Evolutionary conservation across 2,329 filamentous ascomycete species (phyloP).

Genomic region (Botrytis aclada): DNA sequence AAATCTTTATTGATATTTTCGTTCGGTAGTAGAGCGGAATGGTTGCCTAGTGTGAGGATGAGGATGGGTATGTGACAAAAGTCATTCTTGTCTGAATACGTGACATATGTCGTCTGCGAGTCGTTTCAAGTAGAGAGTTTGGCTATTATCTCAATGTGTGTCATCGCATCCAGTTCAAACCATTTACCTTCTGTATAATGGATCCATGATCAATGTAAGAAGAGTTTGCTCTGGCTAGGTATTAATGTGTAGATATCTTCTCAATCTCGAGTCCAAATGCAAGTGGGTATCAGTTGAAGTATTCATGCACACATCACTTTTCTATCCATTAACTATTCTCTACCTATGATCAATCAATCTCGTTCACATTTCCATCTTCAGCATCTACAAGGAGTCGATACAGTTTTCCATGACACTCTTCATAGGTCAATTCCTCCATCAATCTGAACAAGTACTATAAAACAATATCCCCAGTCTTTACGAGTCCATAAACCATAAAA

Average conservation of each 20-base stretch:
- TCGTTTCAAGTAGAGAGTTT: background rate
- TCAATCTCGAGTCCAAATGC: background rate
- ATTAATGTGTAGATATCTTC: background rate
- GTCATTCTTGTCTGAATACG: background rate
- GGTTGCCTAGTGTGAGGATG: background rate
- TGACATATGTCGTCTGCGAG: background rate
- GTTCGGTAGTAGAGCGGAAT: background rate
- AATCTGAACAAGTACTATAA: background rate
- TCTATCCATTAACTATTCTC: background rate
- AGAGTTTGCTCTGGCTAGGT: background rate
- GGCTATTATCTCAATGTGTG: no score
- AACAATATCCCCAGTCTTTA: background rate
- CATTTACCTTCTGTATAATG: background rate
- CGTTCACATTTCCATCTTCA: background rate
- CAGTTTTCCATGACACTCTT: background rate
- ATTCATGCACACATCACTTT: background rate
- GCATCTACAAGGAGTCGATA: no score
- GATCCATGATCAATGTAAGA: background rate
- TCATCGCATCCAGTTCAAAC: background rate
- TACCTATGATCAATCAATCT: background rate
- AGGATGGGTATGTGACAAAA: background rate
- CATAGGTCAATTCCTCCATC: background rate
- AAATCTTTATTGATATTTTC: background rate
- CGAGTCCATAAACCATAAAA: background rate
- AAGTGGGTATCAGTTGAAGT: background rate